Evolutionary conservation across 805 yeast species (phyloP), one percentile per base, ranked within the genome.

Genomic region (Kluyveromyces wickerhamii): DNA sequence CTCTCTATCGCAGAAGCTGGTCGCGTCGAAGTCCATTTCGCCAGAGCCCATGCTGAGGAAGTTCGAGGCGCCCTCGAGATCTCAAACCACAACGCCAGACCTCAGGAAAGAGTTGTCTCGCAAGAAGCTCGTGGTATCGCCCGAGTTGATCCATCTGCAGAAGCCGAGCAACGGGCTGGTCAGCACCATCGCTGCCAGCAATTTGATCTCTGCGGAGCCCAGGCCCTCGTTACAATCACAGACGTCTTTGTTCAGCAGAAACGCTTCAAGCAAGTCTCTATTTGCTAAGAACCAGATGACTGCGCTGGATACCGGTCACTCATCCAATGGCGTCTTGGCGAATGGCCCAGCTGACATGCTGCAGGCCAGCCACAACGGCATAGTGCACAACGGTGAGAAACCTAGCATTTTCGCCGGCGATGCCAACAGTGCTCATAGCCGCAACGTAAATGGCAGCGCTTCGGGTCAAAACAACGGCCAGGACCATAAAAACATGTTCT

Each of bases 401-500:
- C n/a, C n/a, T n/a, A n/a, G n/a, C n/a, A n/a, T n/a, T n/a, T n/a
- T n/a, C n/a, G n/a, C n/a, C n/a, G n/a, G n/a, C n/a, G n/a, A n/a
- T n/a, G n/a, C n/a, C n/a, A n/a, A n/a, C n/a, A n/a, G n/a, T n/a
- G n/a, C n/a, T n/a, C n/a, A n/a, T n/a, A n/a, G n/a, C n/a, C n/a
- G n/a, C n/a, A n/a, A n/a, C n/a, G n/a, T n/a, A n/a, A n/a, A n/a
- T n/a, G n/a, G n/a, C n/a, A n/a, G n/a, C n/a, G n/a, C n/a, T n/a
- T n/a, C n/a, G n/a, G n/a, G n/a, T n/a, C n/a, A n/a, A n/a, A 21
- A 33, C 21, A 20, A 26, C 10, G 26, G 29, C 7, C 26, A 27
- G 12, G 36, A 37, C 10, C 37, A 43, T 14, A 44, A 49, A 15
- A 48, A 45, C 18, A 40, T 53, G 18, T 56, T 53, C 27, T 48